Evolutionary conservation across 2,329 filamentous ascomycete genomes (phyloP).

Genomic region (Ophiocordyceps camponoti-floridani): DNA sequence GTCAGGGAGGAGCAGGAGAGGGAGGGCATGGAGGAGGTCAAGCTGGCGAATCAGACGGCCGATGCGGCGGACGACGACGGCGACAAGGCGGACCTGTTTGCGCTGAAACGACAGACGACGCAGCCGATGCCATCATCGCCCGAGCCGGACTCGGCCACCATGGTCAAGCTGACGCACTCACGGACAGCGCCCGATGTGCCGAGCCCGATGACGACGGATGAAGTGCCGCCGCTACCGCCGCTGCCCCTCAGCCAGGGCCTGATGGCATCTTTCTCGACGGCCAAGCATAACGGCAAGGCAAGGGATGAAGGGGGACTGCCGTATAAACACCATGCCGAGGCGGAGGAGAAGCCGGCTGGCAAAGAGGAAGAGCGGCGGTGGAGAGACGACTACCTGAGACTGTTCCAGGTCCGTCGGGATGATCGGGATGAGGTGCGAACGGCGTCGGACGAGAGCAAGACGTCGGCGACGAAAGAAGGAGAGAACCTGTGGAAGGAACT

Average conservation of each 20-base stretch:
- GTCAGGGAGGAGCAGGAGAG: slow-evolving; percentile 64
- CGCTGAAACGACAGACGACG: slow-evolving; percentile 31
- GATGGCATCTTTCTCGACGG: slow-evolving; percentile 6
- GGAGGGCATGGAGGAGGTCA: slow-evolving; percentile 50
- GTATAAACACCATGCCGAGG: slow-evolving; percentile 47
- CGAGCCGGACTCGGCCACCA: slow-evolving; percentile 25
- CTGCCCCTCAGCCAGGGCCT: slow-evolving; percentile 1
- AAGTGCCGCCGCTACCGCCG: slow-evolving; percentile 1
- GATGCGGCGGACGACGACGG: slow-evolving; percentile 31
- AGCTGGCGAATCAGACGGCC: slow-evolving; percentile 37
- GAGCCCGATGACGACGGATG: slow-evolving; percentile 4
- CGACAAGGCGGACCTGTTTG: slow-evolving; percentile 23
- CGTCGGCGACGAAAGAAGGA: slow-evolving; percentile 36
- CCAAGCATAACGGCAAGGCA: slow-evolving; percentile 16
- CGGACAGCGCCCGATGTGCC: slow-evolving; percentile 37
- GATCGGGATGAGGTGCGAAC: background rate
- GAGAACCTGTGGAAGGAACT: slow-evolving; percentile 19
- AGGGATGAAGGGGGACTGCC: slow-evolving; percentile 43
- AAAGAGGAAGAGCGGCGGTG: slow-evolving; percentile 14
- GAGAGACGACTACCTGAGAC: slow-evolving; percentile 36
- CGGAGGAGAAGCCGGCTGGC: slow-evolving; percentile 29
- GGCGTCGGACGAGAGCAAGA: slow-evolving; percentile 47
- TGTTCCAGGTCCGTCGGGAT: slow-evolving; percentile 28
- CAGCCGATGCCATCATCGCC: slow-evolving; percentile 26
- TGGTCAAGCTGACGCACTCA: slow-evolving; percentile 46